These are phyloP conservation scores for Davidsoniella neocaledoniae DNA, from an alignment of 2,329 filamentous ascomycete genomes.

Conservation along the genomic window DNA sequence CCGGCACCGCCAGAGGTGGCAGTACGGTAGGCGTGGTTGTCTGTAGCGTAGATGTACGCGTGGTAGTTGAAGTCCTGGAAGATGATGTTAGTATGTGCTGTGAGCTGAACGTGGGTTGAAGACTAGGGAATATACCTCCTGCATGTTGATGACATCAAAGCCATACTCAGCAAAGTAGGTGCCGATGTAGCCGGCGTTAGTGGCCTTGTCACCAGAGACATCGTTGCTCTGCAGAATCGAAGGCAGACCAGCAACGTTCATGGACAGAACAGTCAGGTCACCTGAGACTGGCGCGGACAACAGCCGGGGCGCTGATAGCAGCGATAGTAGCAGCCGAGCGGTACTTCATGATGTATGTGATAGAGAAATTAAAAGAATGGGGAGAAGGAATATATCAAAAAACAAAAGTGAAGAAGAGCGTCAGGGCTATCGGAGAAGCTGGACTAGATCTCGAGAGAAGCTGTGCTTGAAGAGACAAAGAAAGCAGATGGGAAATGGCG, in stretches of 20 bases:
- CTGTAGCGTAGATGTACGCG: conserved; percentile 41
- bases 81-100: background rate
- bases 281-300: conserved; percentile 15
- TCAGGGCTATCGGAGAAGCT: background rate
- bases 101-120: background rate
- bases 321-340: conserved; percentile 3
- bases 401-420: background rate
- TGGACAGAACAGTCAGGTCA: conserved; percentile 34
- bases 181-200: conserved; percentile 40
- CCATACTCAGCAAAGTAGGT: conserved; percentile 35
- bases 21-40: conserved; percentile 43
- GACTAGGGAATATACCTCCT: conserved; percentile 29
- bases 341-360: conserved; percentile 11
- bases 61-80: conserved; percentile 48
- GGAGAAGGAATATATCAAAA: background rate
- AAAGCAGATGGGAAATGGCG: background rate
- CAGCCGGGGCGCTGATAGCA: conserved; percentile 6
- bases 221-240: conserved; percentile 39
- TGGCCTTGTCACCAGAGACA: conserved; percentile 42
- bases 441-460: background rate
- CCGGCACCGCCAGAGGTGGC: conserved; percentile 47
- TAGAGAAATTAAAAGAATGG: conserved; percentile 2
- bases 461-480: background rate
- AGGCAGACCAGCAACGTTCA: conserved; percentile 46
- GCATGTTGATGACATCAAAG: conserved; percentile 47